These are phyloP conservation scores for Botrytis squamosa DNA, from an alignment of 2,329 filamentous ascomycete species.

Conservation along the genomic window DNA sequence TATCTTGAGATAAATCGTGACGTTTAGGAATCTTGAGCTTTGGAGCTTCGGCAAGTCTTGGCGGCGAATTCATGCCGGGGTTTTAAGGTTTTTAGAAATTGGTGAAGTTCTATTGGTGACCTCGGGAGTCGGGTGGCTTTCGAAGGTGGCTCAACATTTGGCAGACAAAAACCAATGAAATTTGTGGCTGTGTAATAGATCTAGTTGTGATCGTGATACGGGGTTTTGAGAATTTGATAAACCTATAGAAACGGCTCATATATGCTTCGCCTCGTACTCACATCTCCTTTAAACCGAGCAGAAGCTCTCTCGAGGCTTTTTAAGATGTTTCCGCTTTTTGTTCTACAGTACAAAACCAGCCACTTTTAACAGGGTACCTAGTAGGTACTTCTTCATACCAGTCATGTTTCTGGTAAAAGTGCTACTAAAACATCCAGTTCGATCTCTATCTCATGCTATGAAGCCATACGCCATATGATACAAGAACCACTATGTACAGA, in stretches of 20 bases:
- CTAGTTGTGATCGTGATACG: background rate
- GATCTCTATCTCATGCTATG: background rate
- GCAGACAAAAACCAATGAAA: background rate
- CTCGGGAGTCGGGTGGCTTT: background rate
- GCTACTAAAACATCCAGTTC: background rate
- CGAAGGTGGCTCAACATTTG: background rate
- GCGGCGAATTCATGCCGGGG: conserved; percentile 9
- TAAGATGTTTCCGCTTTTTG: background rate
- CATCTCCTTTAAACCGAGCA: background rate
- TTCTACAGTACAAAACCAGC: background rate
- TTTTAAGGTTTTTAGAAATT: conserved; percentile 19
- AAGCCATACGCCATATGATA: conserved; percentile 3
- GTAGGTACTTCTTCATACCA: background rate
- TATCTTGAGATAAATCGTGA: conserved; percentile 16
- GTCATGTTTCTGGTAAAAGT: background rate
- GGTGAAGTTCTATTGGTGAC: conserved; percentile 1
- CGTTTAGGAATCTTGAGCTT: conserved; percentile 17
- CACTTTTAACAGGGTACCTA: too few species aligned
- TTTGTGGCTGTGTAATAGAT: conserved; percentile 5
- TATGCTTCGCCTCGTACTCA: background rate
- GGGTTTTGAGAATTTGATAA: background rate
- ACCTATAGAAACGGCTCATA: background rate
- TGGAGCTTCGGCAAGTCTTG: conserved; percentile 19
- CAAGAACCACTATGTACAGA: background rate
- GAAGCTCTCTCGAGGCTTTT: background rate